phyloP scores from a whole-genome alignment of 2,329 filamentous ascomycete genomes.

The Lachnellula willkommii region DNA sequence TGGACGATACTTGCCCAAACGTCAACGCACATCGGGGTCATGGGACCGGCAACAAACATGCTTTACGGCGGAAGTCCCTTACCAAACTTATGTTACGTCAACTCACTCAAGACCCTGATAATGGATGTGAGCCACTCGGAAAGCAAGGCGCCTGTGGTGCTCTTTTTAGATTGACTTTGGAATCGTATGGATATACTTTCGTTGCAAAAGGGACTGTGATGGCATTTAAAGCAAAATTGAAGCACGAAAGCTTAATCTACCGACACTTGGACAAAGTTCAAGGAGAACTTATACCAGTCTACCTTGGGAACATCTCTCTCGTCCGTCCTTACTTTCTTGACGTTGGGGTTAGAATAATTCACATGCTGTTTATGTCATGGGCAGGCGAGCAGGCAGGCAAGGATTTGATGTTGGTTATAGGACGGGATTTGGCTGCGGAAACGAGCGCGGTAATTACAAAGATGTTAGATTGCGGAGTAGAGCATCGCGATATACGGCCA shows the following conservation, averaged over 20 bases:
- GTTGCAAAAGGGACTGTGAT: too few species aligned
- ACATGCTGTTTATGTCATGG: slow-evolving; percentile 22
- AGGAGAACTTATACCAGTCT: slow-evolving; percentile 35
- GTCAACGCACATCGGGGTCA: too few species aligned
- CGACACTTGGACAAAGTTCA: slow-evolving; percentile 31
- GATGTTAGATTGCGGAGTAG: slow-evolving; percentile 10
- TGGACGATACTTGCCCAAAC: too few species aligned
- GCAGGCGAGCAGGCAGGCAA: slow-evolving; percentile 19
- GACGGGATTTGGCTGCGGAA: slow-evolving; percentile 15
- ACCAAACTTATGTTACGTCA: too few species aligned
- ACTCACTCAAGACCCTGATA: too few species aligned
- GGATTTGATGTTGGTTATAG: slow-evolving; percentile 13
- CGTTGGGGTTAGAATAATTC: slow-evolving; percentile 19
- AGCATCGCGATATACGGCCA: slow-evolving; percentile 12
- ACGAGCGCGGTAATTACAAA: slow-evolving; percentile 15
- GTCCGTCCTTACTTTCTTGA: slow-evolving; percentile 15
- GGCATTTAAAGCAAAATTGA: slow-evolving; percentile 19
- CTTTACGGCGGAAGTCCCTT: too few species aligned
- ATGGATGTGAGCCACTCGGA: too few species aligned
- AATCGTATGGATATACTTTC: too few species aligned
- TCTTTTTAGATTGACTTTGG: too few species aligned
- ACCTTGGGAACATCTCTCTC: slow-evolving; percentile 36
- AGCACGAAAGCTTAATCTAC: slow-evolving; percentile 35
- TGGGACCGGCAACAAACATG: too few species aligned
- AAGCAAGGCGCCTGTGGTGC: too few species aligned